Percentiles rank a stretch among this genome's conserved stretches.
phyloP scores from a whole-genome alignment of 2,329 filamentous ascomycete genomes.

The Nigrospora oryzae region DNA sequence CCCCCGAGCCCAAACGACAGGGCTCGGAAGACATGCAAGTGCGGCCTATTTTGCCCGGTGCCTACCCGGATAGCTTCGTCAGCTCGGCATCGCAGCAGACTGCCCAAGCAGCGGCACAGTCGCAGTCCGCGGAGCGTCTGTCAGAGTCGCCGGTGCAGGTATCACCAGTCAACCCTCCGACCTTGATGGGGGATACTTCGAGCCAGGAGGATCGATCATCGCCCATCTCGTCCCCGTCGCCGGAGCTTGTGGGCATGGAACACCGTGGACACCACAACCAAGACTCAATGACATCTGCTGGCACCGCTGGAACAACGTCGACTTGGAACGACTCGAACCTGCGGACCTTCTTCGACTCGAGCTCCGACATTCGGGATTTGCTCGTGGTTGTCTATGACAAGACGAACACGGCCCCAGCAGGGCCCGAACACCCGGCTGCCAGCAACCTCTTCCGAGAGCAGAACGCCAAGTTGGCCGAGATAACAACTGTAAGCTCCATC shows the following conservation, averaged over 20 bases:
- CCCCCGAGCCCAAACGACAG: slow-evolving; percentile 8
- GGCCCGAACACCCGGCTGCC: slow-evolving; percentile 78
- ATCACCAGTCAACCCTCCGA: slow-evolving; percentile 51
- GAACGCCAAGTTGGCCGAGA: slow-evolving; percentile 75
- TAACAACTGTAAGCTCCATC: slow-evolving; percentile 57
- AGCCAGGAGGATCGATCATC: slow-evolving; percentile 61
- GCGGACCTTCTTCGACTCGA: slow-evolving; percentile 83
- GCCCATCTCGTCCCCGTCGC: slow-evolving; percentile 54
- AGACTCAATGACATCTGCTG: slow-evolving; percentile 44
- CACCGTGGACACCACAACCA: slow-evolving; percentile 32
- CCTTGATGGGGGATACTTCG: slow-evolving; percentile 62
- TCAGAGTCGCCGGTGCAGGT: slow-evolving; percentile 64
- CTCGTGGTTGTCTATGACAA: slow-evolving; percentile 90
- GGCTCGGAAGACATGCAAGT: slow-evolving; percentile 13
- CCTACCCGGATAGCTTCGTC: slow-evolving; percentile 32
- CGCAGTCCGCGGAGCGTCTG: slow-evolving; percentile 31
- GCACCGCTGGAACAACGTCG: slow-evolving; percentile 47
- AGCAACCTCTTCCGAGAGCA: slow-evolving; percentile 77
- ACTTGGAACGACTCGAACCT: slow-evolving; percentile 84
- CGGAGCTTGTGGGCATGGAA: slow-evolving; percentile 46
- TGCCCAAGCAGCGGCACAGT: slow-evolving; percentile 20
- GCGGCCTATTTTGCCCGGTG: slow-evolving; percentile 27
- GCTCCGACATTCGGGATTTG: slow-evolving; percentile 81
- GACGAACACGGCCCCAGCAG: slow-evolving; percentile 68
- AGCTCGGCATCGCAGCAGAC: slow-evolving; percentile 20